Base-by-base conservation (phyloP, 2,329 filamentous ascomycete genomes). In the Davidsoniella eucalypti region DNA sequence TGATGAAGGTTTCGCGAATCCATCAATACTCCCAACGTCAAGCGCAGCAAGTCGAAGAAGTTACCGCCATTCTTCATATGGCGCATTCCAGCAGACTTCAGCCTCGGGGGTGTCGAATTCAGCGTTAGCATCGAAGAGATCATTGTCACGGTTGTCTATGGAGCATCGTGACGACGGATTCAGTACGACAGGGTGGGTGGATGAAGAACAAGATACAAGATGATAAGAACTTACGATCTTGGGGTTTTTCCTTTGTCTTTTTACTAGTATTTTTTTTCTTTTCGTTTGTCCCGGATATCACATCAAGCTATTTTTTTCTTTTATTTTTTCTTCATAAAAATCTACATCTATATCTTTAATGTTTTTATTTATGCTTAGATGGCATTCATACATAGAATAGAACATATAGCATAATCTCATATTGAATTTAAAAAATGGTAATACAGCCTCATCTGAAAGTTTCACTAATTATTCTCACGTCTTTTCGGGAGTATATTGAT, bases 1-100 rank as follows among this genome's bases (percentile, higher is more conserved):
- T 17, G 61, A 65, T 9, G 54, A 56, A 10, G 46, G 51, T 36
- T 18, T 49, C 4, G 44, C 17, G 6, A 23, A 25, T 9, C 26
- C 29, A 23, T 17, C n/a, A 26, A 26, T 33, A 33, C 8, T 9
- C 12, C 29, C 29, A 33, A 12, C 29, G 12, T 33, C 29, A 12
- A 12, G 44, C 21, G 25, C 44, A 10, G 12, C 61, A 59, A 51
- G 39, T 16, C 29, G 36, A n/a, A 39, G 41, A 38, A 51, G 49
- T 18, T 50, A 42, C 41, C 10, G 49, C 38, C 14, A 25, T 36
- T 21, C 39, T 21, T 36, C 36, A 10, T 29, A 44, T 14, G 23
- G 38, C 16, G 36, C 42, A 3, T 25, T 44, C 33, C 14, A 46
- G 37, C 14, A 29, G 44, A 7, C 50, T 47, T 42, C 48, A 33